A percentile compares a stretch with the other conserved stretches of the same genome.
These are phyloP conservation scores for Lepidium sativum DNA, from an alignment of 345 rosid species.

Conservation along the genomic window DNA sequence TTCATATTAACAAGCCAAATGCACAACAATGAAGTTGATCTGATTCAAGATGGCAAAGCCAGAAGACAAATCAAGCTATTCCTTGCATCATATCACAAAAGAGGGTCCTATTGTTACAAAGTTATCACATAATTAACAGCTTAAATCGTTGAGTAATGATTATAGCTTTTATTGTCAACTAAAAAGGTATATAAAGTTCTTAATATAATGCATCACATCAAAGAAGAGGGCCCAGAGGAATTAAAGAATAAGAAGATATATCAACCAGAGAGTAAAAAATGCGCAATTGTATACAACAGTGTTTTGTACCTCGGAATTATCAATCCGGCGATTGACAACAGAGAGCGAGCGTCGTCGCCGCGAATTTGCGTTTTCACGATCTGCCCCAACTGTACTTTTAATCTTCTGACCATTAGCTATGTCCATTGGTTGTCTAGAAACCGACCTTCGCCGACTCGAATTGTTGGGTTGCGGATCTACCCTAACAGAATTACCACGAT, in stretches of 20 bases:
- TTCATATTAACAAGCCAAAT: background rate
- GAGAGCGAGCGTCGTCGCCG: conserved; percentile 68
- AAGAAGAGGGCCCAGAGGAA: conserved; percentile 13
- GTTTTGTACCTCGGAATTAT: conserved; percentile 67
- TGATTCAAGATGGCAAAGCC: background rate
- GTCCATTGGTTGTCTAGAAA: conserved; percentile 27
- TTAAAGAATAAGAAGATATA: background rate
- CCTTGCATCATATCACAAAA: background rate
- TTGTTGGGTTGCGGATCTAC: background rate
- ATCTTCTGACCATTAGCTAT: conserved; percentile 1
- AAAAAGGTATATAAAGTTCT: background rate
- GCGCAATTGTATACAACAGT: background rate
- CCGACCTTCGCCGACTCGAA: conserved; percentile 15
- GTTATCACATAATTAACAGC: background rate
- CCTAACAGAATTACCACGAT: background rate
- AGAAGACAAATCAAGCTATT: background rate
- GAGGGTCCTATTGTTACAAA: background rate
- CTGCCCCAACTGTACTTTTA: conserved; percentile 21
- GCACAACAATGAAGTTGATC: background rate
- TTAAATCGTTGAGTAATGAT: background rate
- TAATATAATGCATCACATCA: background rate
- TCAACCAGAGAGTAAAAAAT: background rate
- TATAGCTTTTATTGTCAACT: conserved; percentile 5
- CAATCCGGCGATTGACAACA: conserved; percentile 48
- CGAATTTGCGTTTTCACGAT: conserved; percentile 28